Base-by-base conservation (phyloP, 2,329 filamentous ascomycete genomes). In the Orbilia ellipsospora region DNA sequence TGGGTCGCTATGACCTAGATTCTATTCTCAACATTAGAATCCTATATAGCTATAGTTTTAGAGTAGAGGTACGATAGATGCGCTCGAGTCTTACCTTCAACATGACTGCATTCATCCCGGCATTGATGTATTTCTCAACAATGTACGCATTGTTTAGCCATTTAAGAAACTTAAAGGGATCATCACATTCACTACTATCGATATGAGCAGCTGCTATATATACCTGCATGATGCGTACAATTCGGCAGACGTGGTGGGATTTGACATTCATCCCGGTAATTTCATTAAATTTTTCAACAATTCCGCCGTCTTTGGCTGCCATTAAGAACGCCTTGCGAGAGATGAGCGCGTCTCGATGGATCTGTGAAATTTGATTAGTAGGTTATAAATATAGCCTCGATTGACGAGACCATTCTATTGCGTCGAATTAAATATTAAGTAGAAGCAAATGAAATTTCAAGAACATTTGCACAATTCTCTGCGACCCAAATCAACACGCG, bases 11-110 rank as follows among this genome's bases (percentile, higher is more conserved):
- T 48, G 13, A 1, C 16, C 44, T 13, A 48, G 44, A 18, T 48
- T 48, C 44, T 48, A 48, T 18, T n/a, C 44, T 48, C 16, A 48
- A 48, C 16, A n/a, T 48, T 48, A 48, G 44, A 6, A 15, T 48
- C 16, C 5, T 18, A n/a, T n/a, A n/a, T n/a, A n/a, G n/a, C n/a
- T n/a, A 48, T 4, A 15, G 13, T 48, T 48, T 10, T 48, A 13
- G 13, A n/a, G 13, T 13, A 15, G 44, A 15, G 44, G 6, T 48
- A 48, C 5, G 8, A 6, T 48, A 18, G 13, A 18, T 48, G 44
- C 16, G 2, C 23, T 23, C 23, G 23, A 23, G 23, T 23, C 23
- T 23, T 48, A 48, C 44, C 16, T 48, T 18, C 16, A 48, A n/a
- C 44, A 48, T 48, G 2, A n/a, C 13, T n/a, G 7, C 2, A 18